Base-by-base conservation (phyloP, 2,329 filamentous ascomycete species). In the Clonostachys solani region DNA sequence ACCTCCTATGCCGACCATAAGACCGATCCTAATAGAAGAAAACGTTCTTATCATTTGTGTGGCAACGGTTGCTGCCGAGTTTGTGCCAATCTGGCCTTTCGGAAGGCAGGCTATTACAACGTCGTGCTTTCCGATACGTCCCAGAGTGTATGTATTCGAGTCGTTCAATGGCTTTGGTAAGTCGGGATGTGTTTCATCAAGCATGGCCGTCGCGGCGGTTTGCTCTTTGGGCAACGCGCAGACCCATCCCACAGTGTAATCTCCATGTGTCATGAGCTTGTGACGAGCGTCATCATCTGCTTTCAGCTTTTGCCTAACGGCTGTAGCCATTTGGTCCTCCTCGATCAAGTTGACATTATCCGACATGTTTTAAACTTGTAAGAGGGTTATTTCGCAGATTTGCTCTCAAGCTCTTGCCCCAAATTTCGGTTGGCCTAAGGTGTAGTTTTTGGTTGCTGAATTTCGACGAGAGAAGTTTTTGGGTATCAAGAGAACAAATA, bases 41-140 rank as follows among this genome's bases (percentile, higher is more conserved):
- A 69, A 70, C 40, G 50, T 62, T 33, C 51, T 52, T 35, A 58
- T 44, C 58, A 69, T 63, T 44, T 65, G 54, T 40, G 51, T 51
- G 8, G 62, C 61, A 3, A 69, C 58, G 1, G 46, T 48, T 10
- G 64, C 54, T 9, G 66, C 65, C 12, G 63, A 6, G 42, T 46
- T 34, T 45, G 60, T 37, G 59, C 65, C 47, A 16, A 55, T 49
- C 9, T 18, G 12, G 40, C 42, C 19, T 33, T 13, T 16, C 3
- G 64, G 63, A 2, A 67, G 48, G 33, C 52, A 50, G 2, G 56
- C 59, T 33, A 67, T 52, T 13, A 66, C 59, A n/a, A 67, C 58
- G 45, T 62, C 60, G 44, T 67, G 63, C 5, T 46, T 46, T 9
- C 54, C 53, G 41, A 67, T 59, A 8, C 47, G 47, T 12, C 63